Evolutionary conservation across 768 basidiomycete species (phyloP).

Genomic region (Tricholomella constricta): DNA sequence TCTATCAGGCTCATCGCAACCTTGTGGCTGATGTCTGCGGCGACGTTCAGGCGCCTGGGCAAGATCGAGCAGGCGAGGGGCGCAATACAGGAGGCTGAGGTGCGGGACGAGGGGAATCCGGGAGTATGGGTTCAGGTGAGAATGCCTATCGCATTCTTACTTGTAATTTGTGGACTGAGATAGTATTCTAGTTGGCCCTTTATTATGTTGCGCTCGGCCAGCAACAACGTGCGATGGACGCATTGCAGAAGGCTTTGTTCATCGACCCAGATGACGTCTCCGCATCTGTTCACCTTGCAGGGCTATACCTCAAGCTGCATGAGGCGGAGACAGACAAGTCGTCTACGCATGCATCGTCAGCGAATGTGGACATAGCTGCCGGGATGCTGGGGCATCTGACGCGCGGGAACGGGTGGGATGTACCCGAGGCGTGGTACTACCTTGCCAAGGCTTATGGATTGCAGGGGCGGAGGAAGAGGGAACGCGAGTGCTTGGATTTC

Average conservation of each 20-base stretch:
- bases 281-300: conserved; percentile 76
- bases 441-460: conserved; percentile 79
- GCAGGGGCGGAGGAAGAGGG: conserved; percentile 20
- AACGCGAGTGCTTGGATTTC: conserved; percentile 19
- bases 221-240: conserved; percentile 64
- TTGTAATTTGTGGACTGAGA: background rate
- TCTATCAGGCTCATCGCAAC: conserved; percentile 75
- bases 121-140: conserved; percentile 93
- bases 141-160: background rate
- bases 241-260: conserved; percentile 88
- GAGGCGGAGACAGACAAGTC: conserved; percentile 32
- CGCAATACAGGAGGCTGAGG: conserved; percentile 94
- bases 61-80: conserved; percentile 89
- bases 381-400: conserved; percentile 78
- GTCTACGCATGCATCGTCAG: conserved; percentile 3
- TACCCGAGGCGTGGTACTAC: conserved; percentile 94
- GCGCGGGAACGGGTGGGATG: conserved; percentile 83
- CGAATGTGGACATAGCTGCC: conserved; percentile 75
- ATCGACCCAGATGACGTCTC: conserved; percentile 78
- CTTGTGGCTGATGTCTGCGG: conserved; percentile 92
- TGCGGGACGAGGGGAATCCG: conserved; percentile 81
- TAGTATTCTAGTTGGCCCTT: conserved; percentile 61
- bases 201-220: conserved; percentile 66
- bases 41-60: conserved; percentile 87
- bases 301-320: conserved; percentile 57